Conservation (phyloP, 768 basidiomycete species). For the Sporobolomyces phaffii region DNA sequence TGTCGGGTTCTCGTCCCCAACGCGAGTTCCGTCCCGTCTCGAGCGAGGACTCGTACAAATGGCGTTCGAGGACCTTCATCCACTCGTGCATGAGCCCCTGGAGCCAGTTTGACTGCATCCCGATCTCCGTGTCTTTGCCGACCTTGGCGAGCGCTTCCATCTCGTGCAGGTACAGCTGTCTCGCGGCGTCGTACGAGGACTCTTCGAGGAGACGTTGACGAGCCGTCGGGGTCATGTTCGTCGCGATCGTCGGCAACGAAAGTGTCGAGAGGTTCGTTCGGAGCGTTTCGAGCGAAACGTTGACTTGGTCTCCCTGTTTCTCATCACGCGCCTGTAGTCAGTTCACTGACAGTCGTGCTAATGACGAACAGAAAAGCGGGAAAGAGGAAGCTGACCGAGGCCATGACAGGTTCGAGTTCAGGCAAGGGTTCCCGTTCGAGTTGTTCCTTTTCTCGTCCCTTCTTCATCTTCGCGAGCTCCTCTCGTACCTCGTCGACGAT, state of each 20-base stretch:
- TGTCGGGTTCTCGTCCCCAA: slow-evolving; percentile 42
- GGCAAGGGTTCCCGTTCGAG: slow-evolving; percentile 4
- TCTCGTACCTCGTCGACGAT: slow-evolving; percentile 19
- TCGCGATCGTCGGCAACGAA: slow-evolving; percentile 62
- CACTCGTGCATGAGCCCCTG: slow-evolving; percentile 81
- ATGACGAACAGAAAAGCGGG: not conserved
- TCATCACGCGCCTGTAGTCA: not conserved
- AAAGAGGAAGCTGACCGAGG: not conserved
- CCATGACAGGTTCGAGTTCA: slow-evolving; percentile 32
- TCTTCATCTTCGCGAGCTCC: slow-evolving; percentile 21
- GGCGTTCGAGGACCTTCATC: slow-evolving; percentile 59
- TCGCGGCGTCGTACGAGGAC: slow-evolving; percentile 76
- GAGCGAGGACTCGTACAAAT: slow-evolving; percentile 54
- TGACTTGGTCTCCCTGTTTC: slow-evolving; percentile 32
- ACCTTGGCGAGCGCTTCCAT: slow-evolving; percentile 54
- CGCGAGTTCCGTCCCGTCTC: slow-evolving; percentile 14
- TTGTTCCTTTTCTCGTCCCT: slow-evolving; percentile 19
- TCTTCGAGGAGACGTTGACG: slow-evolving; percentile 79
- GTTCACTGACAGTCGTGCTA: not conserved
- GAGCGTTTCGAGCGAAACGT: slow-evolving; percentile 55
- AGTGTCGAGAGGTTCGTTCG: slow-evolving; percentile 60
- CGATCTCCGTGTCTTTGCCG: slow-evolving; percentile 49
- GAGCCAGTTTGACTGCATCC: slow-evolving; percentile 51
- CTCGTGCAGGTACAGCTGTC: slow-evolving; percentile 63
- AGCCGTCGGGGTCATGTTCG: slow-evolving; percentile 58